A percentile compares a stretch with the other conserved stretches of the same genome.
Conservation (phyloP, 441 rosid genomes). For the Biscutella laevigata region DNA sequence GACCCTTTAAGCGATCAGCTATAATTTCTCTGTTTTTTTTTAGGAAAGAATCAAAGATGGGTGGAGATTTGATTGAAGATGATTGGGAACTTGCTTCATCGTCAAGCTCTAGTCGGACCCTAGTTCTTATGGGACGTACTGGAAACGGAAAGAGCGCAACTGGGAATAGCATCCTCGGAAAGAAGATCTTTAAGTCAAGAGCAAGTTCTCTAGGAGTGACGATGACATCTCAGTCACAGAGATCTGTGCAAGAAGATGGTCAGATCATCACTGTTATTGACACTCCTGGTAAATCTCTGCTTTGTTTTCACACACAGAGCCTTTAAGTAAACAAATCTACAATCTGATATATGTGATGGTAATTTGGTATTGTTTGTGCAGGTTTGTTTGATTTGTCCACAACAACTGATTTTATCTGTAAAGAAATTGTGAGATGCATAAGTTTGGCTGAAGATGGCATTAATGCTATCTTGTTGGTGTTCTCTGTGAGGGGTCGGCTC, state of each 20-base stretch:
- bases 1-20: background rate
- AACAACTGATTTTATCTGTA: constrained; percentile 48
- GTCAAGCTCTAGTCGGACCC: constrained; percentile 27
- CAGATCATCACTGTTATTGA: constrained; percentile 65
- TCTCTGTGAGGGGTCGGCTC: constrained; percentile 54
- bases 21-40: background rate
- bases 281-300: constrained; percentile 56
- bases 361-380: constrained; percentile 14
- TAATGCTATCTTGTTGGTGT: constrained; percentile 66
- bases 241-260: constrained; percentile 40
- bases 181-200: constrained; percentile 55
- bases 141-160: constrained; percentile 94
- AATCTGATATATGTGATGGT: too few relatives aligned
- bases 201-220: constrained; percentile 64
- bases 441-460: constrained; percentile 78
- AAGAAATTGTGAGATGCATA: constrained; percentile 72
- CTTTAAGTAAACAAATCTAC: too few relatives aligned
- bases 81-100: constrained; percentile 66
- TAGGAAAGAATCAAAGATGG: constrained; percentile 32
- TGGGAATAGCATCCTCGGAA: constrained; percentile 75
- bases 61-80: constrained; percentile 63
- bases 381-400: constrained; percentile 70
- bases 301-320: too few relatives aligned
- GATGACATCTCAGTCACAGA: constrained; percentile 49
- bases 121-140: constrained; percentile 78